Base-by-base conservation (phyloP, 2,329 filamentous ascomycete genomes). In the Bisporella sp. region DNA sequence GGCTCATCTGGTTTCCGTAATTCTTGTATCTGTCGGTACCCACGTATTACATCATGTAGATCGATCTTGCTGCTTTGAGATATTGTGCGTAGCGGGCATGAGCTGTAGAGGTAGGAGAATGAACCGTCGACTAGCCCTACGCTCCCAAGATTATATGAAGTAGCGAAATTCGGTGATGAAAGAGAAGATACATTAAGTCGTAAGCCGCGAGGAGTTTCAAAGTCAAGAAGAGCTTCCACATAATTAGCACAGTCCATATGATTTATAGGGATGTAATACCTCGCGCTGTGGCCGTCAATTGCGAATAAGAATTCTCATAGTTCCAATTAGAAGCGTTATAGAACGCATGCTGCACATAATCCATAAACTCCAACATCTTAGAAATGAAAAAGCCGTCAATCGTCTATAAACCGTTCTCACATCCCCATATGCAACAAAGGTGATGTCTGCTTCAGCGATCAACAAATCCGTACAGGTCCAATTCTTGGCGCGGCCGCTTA, bases 101-200 rank as follows among this genome's bases (percentile, higher is more conserved):
- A 95, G 45, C 90, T 95, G 73, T 95, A 97, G 48, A 99, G 81
- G 70, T 97, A 99, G 11, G 91, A 95, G 51, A 99, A 80, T n/a
- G 90, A 96, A 66, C 93, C 93, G 71, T 97, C 92, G 47, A 99
- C 91, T 35, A 95, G 78, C 53, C 92, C 93, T 12, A 95, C 79
- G 41, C 85, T 95, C 54, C 90, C 89, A 42, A 99, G 80, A 41
- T 89, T 87, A 69, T 99, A 99, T 37, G 90, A 92, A 12, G 91
- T 95, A 29, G 91, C 92, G 62, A 97, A 96, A 68, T 96, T 89
- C 6, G 89, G 85, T 13, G 91, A 91, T 6, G 91, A 89, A 31
- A 99, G 84, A 6, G 93, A 95, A 6, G 92, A 96, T 51, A 97
- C 80, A 51, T 89, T 89, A 48, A 99, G 74, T 53, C 89, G 85